These are phyloP conservation scores for Hamigera avellanea DNA, from an alignment of 495 filamentous ascomycete species.

Conservation along the genomic window DNA sequence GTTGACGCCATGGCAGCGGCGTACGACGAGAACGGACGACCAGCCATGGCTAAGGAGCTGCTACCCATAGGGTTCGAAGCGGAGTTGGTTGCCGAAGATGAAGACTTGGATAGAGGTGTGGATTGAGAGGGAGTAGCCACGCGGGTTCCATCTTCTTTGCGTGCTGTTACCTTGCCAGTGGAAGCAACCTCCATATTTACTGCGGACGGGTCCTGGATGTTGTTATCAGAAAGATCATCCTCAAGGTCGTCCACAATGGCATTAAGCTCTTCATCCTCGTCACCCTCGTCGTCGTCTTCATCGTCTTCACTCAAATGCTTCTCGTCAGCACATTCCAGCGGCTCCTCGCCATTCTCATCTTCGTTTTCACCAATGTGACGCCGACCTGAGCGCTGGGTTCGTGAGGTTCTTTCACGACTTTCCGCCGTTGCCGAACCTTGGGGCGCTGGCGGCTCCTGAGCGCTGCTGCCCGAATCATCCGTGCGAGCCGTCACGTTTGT, in stretches of 20 bases:
- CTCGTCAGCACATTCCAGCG: conserved; percentile 91
- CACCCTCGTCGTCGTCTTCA: conserved; percentile 51
- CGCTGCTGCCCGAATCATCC: conserved; percentile 12
- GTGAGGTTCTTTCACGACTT: conserved; percentile 11
- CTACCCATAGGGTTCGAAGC: conserved; percentile 21
- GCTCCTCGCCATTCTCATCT: conserved; percentile 43
- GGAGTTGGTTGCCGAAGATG: conserved; percentile 27
- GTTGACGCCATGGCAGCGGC: conserved; percentile 59
- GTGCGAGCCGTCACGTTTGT: conserved; percentile 14
- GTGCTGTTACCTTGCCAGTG: conserved; percentile 87
- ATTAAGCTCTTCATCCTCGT: conserved; percentile 60
- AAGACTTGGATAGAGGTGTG: conserved; percentile 36
- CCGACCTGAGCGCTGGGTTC: conserved; percentile 38
- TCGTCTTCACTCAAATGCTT: conserved; percentile 70
- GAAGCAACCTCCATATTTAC: conserved; percentile 89
- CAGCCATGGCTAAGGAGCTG: conserved; percentile 31
- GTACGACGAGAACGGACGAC: conserved; percentile 54
- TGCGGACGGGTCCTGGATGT: conserved; percentile 65
- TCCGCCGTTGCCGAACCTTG: conserved; percentile 14
- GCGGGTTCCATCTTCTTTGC: conserved; percentile 87
- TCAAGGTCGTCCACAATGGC: conserved; percentile 86
- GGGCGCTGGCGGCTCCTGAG: conserved; percentile 16
- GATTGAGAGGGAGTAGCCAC: conserved; percentile 76
- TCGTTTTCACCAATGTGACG: conserved; percentile 42
- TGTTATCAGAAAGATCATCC: conserved; percentile 70